Base-by-base conservation (phyloP, 2,329 filamentous ascomycete genomes). In the Cladophialophora chaetospira region DNA sequence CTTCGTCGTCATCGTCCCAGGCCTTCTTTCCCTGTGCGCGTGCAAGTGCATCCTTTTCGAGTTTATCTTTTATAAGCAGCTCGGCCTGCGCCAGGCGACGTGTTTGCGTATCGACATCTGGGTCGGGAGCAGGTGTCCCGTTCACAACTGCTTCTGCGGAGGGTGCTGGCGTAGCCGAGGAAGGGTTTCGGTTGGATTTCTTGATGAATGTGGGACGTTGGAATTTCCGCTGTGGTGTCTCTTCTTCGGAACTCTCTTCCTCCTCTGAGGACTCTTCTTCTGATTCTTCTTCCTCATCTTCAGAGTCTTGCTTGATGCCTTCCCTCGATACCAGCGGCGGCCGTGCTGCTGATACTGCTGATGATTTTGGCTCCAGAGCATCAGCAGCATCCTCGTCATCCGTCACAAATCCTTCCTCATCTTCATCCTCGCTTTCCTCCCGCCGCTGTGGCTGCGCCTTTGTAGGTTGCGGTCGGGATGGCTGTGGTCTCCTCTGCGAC, bases 51-150 rank as follows among this genome's bases (percentile, higher is more conserved):
- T 93, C 88, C 64, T 89, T 89, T 67, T 88, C 86, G 40, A 97
- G 85, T 70, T 97, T 91, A 65, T 92, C 90, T 70, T 96, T 91
- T 11, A 99, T 85, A 8, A 97, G 77, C 55, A 83, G 86, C 70
- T 96, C 88, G 10, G 88, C 84, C 57, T 87, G 84, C 35, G 88
- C 86, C 70, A 87, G 86, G 60, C 83, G 85, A 31, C 84, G 82
- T 1, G 80, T 72, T 60, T 82, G 76, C 48, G 79, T 77, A 58
- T 80, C 80, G 1, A 74, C 78, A 21, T 74, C 75, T 5, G 65
- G 60, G 28, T 73, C 68, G 2, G 60, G 61, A 35, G 50, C 60
- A 9, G 62, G 62, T 40, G 60, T 65, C 49, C 9, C 31, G 11
- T 60, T 51, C 8, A 40, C 21, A 21, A 53, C 5, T 2, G 68